Evolutionary conservation across 2,329 filamentous ascomycete genomes (phyloP), one percentile per base, ranked within the genome.

Genomic region (Elsinoe batatas): DNA sequence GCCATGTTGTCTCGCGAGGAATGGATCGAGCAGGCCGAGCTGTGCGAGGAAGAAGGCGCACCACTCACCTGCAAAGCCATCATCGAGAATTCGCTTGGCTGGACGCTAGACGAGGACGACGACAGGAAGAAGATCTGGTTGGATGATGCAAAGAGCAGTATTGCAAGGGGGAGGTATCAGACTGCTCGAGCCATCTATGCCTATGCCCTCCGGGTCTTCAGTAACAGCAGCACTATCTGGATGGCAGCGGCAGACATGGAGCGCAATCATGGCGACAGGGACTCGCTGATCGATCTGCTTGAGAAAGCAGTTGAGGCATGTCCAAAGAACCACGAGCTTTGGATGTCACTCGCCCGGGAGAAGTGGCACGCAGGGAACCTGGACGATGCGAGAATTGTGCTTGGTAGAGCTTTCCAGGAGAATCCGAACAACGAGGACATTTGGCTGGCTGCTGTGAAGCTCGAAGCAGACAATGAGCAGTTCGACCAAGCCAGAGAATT

Each of bases 361-460:
- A 95, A 91, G 67, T 93, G 89, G 88, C 82, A 93, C 65, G 82
- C 86, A 2, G 90, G 90, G 50, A 85, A 95, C 64, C 83, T 95
- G 43, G 85, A 95, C 67, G 88, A 88, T 59, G 91, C 93, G 11
- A 82, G 93, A 56, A 78, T 83, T 59, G 90, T 97, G 1, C 81
- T 98, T 13, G 91, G 84, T 26, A 82, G 85, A 60, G 93, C 91
- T 4, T 98, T 98, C 76, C 85, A 91, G 63, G 88, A 95, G 68
- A 94, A 97, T 64, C 89, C 89, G 1, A 91, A 94, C 69, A 96
- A 95, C 72, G 93, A 98, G 70, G 90, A 97, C 68, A 96, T 98
- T 61, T 98, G 93, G 86, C 83, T 96, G 47, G 88, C 91, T 13
- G 93, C 93, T 44, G 93, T 98, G 61, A 95, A 96, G 69, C 82